Evolutionary conservation across 148 eudicot species (phyloP), one percentile per base, ranked within the genome.

Genomic region (Cornus kousa): DNA sequence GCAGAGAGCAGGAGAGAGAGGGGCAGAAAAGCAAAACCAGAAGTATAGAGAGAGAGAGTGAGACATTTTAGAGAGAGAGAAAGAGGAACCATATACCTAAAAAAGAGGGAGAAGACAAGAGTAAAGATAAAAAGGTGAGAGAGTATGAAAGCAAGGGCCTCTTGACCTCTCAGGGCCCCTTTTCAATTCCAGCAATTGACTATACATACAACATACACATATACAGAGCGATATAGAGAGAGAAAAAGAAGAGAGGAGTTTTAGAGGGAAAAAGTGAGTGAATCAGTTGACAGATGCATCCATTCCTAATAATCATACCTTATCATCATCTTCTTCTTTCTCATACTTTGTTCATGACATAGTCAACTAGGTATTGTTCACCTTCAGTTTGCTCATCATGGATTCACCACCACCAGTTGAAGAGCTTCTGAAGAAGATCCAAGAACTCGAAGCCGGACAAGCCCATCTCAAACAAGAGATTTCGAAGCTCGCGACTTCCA

Each of bases 401-500:
- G 83, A 71, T 14, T 74, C 82, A 31, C 76, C 85, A 53, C 91
- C 97, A 70, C 88, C 89, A 32, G 82, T 90, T 1, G 97, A 92
- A 72, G 95, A 94, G 85, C 86, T 94, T 0, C 57, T 92, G 33
- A 85, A 89, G 85, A 94, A 92, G 94, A 91, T 94, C 84, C 89
- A 90, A 70, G 92, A 88, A 67, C 83, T 95, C 31, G 98, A 95
- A 80, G 87, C 87, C 0, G 94, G 97, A 0, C 98, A 95, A 76
- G 96, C 94, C 20, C 91, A 88, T 68, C 86, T 95, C 48, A 84
- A 88, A 60, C 90, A 93, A 31, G 92, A 95, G 87, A 87, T 95
- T 92, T 90, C 94, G 3, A 89, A 86, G 87, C 87, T 95, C 0
- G 76, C 83, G 80, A 70, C 84, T 12, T 85, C 95, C 1, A 86